Conservation (phyloP, 2,329 filamentous ascomycete genomes). For the Ophiostoma ulmi region DNA sequence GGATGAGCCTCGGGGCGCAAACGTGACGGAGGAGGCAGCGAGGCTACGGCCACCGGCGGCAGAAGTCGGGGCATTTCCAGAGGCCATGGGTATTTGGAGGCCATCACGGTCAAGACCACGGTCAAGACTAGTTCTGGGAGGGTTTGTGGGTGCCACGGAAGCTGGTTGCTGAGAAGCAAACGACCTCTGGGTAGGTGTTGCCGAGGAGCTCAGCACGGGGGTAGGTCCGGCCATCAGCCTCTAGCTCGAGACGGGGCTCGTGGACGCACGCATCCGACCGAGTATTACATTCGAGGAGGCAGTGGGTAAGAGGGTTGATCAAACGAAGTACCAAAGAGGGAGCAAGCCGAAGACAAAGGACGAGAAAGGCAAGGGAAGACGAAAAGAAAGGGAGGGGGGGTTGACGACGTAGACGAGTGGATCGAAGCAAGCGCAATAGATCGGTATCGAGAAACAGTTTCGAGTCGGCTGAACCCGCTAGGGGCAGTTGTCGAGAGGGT, state of each 20-base stretch:
- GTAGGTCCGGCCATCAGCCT: constrained; percentile 37
- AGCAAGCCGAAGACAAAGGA: not conserved
- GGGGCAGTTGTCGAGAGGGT: not conserved
- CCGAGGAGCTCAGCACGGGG: constrained; percentile 50
- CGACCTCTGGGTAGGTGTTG: constrained; percentile 51
- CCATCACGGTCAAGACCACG: constrained; percentile 51
- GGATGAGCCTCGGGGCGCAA: constrained; percentile 62
- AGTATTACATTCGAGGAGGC: constrained; percentile 21
- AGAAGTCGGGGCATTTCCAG: constrained; percentile 37
- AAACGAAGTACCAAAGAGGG: not conserved
- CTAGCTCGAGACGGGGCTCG: constrained; percentile 31
- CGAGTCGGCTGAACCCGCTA: constrained; percentile 3
- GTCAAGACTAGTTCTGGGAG: constrained; percentile 47
- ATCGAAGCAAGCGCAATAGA: not conserved
- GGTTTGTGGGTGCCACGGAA: constrained; percentile 35
- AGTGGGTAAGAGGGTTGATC: not conserved
- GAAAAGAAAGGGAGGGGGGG: not conserved
- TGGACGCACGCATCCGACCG: constrained; percentile 31
- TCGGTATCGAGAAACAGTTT: not conserved
- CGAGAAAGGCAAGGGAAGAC: not conserved
- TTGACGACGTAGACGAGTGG: not conserved
- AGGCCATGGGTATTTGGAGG: constrained; percentile 44
- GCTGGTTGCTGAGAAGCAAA: constrained; percentile 41
- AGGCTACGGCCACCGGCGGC: constrained; percentile 39
- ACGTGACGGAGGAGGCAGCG: constrained; percentile 54